Evolutionary conservation across 176 grass and related monocot genomes (phyloP).

Genomic region (Triticum turgidum): DNA sequence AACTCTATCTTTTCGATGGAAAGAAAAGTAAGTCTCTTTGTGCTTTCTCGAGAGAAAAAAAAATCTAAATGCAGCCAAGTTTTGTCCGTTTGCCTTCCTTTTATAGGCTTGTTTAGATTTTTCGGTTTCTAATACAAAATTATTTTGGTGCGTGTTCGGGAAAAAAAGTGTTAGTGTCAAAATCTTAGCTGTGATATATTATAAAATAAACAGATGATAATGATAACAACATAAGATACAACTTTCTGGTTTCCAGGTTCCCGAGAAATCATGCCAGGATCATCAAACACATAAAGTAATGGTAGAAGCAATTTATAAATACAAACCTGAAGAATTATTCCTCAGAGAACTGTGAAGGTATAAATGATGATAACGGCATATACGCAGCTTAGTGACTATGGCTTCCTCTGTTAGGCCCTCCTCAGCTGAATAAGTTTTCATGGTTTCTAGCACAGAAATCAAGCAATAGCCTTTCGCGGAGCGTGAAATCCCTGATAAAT

Average conservation of each 20-base stretch:
- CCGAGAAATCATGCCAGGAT: background rate
- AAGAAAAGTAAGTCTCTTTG: too few relatives aligned
- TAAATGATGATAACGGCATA: conserved; percentile 78
- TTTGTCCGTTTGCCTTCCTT: background rate
- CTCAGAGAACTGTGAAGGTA: conserved; percentile 86
- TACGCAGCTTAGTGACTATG: conserved; percentile 77
- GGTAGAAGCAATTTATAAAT: conserved; percentile 14
- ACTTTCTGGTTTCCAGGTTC: background rate
- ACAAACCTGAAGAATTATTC: conserved; percentile 90
- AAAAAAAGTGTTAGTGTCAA: background rate
- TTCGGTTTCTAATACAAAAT: background rate
- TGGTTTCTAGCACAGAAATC: conserved; percentile 88
- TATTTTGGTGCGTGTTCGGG: background rate
- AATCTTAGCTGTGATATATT: background rate
- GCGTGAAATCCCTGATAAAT: conserved; percentile 67
- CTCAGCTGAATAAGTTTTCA: conserved; percentile 97
- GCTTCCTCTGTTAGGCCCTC: conserved; percentile 96
- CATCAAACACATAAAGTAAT: conserved; percentile 20
- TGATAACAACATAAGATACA: conserved; percentile 19
- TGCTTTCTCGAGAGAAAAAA: background rate
- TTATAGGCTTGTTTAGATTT: background rate
- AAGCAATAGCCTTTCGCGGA: conserved; percentile 96
- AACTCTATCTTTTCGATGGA: too few relatives aligned
- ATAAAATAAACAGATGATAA: conserved; percentile 26
- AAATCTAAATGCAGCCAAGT: background rate